A percentile compares a stretch with the other conserved stretches of the same genome.
These are phyloP conservation scores for Diaporthe helianthi DNA, from an alignment of 2,329 filamentous ascomycete species.

Conservation along the genomic window DNA sequence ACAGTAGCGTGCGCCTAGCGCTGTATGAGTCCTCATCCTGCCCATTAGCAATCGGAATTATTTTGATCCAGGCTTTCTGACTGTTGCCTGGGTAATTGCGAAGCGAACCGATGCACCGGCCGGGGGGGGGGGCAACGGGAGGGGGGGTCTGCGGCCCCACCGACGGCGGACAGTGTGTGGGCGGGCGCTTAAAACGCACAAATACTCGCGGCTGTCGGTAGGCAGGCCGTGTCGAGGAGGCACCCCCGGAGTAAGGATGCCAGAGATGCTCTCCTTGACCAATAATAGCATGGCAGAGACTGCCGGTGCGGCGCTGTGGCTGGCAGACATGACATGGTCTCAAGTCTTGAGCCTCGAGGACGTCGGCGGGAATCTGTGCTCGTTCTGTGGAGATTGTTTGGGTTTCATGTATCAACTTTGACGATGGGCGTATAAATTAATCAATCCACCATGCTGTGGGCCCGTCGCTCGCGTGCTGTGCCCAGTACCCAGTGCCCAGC, in stretches of 20 bases:
- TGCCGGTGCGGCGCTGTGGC: not conserved
- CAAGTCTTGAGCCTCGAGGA: too few relatives aligned
- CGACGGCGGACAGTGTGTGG: not conserved
- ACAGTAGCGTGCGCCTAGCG: not conserved
- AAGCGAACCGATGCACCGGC: not conserved
- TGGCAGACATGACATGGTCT: not conserved
- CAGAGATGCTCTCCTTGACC: not conserved
- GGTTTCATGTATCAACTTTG: not conserved
- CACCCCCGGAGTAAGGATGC: too few relatives aligned
- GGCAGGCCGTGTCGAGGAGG: not conserved
- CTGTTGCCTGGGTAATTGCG: not conserved
- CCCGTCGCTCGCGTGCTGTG: not conserved
- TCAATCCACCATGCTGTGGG: slow-evolving; percentile 1
- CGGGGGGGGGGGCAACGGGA: too few relatives aligned
- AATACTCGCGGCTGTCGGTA: slow-evolving; percentile 9
- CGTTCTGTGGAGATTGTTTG: slow-evolving; percentile 7
- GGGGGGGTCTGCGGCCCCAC: not conserved
- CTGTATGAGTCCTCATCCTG: not conserved
- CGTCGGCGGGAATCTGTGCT: not conserved
- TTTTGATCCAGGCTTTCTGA: not conserved
- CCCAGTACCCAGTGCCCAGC: too few relatives aligned
- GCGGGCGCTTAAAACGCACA: not conserved
- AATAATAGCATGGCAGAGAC: not conserved
- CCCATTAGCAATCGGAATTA: not conserved
- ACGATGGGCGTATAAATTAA: not conserved